Conservation (phyloP, 2,329 filamentous ascomycete species). For the Magnaporthiopsis incrustans region DNA sequence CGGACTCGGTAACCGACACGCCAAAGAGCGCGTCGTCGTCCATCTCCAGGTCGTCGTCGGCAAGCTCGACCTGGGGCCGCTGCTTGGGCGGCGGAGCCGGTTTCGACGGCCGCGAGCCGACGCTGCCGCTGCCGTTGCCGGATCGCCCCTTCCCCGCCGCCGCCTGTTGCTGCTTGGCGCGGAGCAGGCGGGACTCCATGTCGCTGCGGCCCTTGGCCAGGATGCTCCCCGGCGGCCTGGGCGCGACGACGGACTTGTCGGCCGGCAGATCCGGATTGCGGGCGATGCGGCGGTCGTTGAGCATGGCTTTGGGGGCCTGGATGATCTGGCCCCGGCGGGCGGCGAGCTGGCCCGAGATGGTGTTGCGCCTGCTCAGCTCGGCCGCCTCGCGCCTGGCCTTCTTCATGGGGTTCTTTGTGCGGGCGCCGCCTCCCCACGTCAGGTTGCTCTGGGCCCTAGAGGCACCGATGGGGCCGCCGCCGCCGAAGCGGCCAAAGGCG, state of each 20-base stretch:
- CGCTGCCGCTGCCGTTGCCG: no score
- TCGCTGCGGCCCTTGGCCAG: slow-evolving; percentile 3
- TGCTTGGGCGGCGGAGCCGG: no score
- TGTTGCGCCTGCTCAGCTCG: slow-evolving; percentile 41
- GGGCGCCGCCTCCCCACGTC: slow-evolving; percentile 36
- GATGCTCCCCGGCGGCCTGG: slow-evolving; percentile 11
- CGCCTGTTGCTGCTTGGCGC: background rate
- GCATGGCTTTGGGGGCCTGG: slow-evolving; percentile 45
- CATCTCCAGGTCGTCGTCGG: slow-evolving; percentile 6
- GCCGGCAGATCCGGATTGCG: slow-evolving; percentile 14
- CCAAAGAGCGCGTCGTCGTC: slow-evolving; percentile 4
- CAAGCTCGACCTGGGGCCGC: slow-evolving; percentile 1
- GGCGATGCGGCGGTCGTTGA: slow-evolving; percentile 41
- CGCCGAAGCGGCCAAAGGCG: slow-evolving; percentile 9
- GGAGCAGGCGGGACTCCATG: slow-evolving; percentile 7
- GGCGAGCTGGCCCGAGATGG: slow-evolving; percentile 29
- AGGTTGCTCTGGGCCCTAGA: slow-evolving; percentile 20
- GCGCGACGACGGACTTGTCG: background rate
- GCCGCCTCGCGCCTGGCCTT: slow-evolving; percentile 49
- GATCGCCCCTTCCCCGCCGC: background rate
- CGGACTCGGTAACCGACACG: background rate
- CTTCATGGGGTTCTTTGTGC: slow-evolving; percentile 47
- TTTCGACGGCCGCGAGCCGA: background rate
- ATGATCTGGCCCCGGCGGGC: slow-evolving; percentile 31
- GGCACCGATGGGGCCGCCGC: slow-evolving; percentile 3